Evolutionary conservation across 257 asterid species (phyloP), one percentile per base, ranked within the genome.

Genomic region (Cordia subcordata): DNA sequence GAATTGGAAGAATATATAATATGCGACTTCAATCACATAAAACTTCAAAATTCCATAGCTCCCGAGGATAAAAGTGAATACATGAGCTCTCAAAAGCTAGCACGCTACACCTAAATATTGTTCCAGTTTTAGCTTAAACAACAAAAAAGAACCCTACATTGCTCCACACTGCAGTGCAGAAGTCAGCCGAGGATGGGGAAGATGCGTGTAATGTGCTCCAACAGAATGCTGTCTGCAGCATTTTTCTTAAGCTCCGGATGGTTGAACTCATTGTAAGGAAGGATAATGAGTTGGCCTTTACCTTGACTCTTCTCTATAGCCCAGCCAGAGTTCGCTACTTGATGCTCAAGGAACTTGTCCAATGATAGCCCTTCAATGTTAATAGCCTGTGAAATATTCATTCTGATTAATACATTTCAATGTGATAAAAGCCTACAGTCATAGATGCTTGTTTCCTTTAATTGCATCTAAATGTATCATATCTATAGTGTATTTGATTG

Each of bases 341-440:
- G 89, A 75, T 85, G 85, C 83, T 90, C 93, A 1, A 87, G 64
- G 73, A 90, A 81, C 82, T 83, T 87, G 76, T 90, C 96, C 68
- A 90, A 65, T 16, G 87, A 63, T 55, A 66, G 58, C 49, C 97
- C 96, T 75, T 90, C 96, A 0, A 76, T 71, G 83, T 90, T 90
- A 68, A 83, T 70, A 37, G 94, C 85, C 96, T 90, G 87, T 56
- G 22, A 53, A 57, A 63, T n/a, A n/a, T n/a, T n/a, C n/a, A n/a
- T n/a, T n/a, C n/a, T n/a, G n/a, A n/a, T n/a, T n/a, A n/a, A n/a
- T n/a, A n/a, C n/a, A n/a, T 45, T 47, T 27, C 35, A 27, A 27
- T 27, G 35, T 6, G 35, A 27, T 27, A 27, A 42, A 8, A 39
- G 44, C 12, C 10, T 11, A 10, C 4, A 10, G 3, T 42, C 15